Evolutionary conservation across 495 filamentous ascomycete genomes (phyloP), one percentile per base, ranked within the genome.

Genomic region (Neurospora tetrasperma): DNA sequence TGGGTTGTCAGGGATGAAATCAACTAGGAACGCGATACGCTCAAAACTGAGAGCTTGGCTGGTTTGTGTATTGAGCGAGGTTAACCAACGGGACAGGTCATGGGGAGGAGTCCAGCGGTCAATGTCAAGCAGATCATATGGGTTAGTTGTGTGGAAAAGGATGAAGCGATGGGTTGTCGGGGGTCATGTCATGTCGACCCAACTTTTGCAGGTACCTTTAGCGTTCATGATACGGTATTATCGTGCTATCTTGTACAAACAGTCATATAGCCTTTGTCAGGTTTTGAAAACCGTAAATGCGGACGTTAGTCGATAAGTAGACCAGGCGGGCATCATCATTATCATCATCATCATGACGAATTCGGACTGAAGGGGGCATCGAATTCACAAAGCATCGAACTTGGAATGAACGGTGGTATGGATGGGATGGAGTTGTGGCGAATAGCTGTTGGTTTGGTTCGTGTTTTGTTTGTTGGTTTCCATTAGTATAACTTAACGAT

Each of bases 401-500:
- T 14, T 59, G 11, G 11, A 23, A 27, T 23, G 48, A 27, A 27
- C 27, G 48, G 48, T 27, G 23, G 20, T 31, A 14, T 23, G 20
- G 3, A 38, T 35, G 27, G 54, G 27, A 66, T 35, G 14, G 54
- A 66, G 54, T 38, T 66, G 54, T 35, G 54, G 54, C 54, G 54
- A 38, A 66, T 35, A 18, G 31, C 7, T 66, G 6, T 66, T 18
- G 27, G 12, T 18, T 16, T 66, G 27, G 5, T 74, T 48, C n/a
- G 68, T 73, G 40, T 74, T 74, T 74, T 41, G 40, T 73, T 73
- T 71, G 43, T 59, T 62, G 39, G 62, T 72, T 42, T 38, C 42
- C 20, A 73, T 66, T 71, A 12, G 40, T 72, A n/a, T 74, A 40
- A 18, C 31, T 54, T 16, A 6, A 38, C 31, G 39, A 31, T 20